phyloP scores from a whole-genome alignment of 2,329 filamentous ascomycete genomes.

The Sporothrix dimorphospora region DNA sequence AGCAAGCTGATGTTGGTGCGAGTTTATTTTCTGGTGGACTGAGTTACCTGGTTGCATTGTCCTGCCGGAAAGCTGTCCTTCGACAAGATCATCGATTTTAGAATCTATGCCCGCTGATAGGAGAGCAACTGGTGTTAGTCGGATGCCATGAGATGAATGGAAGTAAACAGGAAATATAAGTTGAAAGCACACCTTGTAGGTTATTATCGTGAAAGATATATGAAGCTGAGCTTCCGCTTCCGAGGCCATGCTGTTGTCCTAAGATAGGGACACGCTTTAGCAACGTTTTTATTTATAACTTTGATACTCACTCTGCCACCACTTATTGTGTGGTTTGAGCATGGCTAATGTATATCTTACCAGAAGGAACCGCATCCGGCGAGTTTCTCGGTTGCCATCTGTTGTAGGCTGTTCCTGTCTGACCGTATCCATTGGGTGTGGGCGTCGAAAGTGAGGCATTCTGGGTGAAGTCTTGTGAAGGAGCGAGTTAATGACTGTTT shows the following conservation, averaged over 20 bases:
- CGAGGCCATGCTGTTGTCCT: not conserved
- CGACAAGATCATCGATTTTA: not conserved
- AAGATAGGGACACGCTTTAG: not conserved
- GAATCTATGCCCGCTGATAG: not conserved
- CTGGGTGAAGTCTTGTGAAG: not conserved
- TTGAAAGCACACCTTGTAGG: not conserved
- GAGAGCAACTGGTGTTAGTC: not conserved
- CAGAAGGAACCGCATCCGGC: not conserved
- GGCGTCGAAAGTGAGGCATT: not conserved
- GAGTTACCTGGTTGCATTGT: not conserved
- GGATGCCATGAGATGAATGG: too few species aligned
- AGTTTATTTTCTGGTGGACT: not conserved
- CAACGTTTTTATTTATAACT: not conserved
- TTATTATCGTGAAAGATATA: not conserved
- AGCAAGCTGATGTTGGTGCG: not conserved
- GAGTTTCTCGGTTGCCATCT: not conserved
- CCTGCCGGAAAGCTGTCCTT: not conserved
- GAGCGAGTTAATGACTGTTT: not conserved
- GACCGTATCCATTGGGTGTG: not conserved
- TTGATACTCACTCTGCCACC: not conserved
- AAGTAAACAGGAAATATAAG: not conserved
- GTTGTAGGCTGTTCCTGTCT: not conserved
- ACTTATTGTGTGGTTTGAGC: not conserved
- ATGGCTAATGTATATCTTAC: not conserved
- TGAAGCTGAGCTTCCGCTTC: not conserved